Evolutionary conservation across 2,329 filamentous ascomycete species (phyloP).

Genomic region (Trichoderma gracile): DNA sequence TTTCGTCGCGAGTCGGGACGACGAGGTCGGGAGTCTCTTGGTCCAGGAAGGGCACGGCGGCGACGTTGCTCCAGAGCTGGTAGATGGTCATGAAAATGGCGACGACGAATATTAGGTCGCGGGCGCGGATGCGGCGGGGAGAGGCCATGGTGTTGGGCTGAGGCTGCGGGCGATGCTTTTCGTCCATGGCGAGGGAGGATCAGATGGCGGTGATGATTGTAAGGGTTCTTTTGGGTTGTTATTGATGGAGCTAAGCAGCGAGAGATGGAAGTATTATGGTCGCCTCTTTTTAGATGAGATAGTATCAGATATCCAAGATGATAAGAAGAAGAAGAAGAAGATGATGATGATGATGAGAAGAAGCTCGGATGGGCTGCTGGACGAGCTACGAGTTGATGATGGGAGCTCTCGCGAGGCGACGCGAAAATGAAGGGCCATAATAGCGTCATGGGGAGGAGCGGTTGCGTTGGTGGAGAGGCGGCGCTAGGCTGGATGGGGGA

Average conservation of each 20-base stretch:
- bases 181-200: slow-evolving; percentile 34
- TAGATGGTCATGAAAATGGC: slow-evolving; percentile 32
- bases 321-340: background rate
- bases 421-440: slow-evolving; percentile 7
- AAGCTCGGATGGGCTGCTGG: too few species aligned
- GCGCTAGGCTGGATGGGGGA: slow-evolving; percentile 2
- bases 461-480: slow-evolving; percentile 5
- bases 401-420: background rate
- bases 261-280: background rate
- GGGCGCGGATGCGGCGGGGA: slow-evolving; percentile 23
- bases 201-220: background rate
- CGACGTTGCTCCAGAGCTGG: slow-evolving; percentile 28
- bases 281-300: too few species aligned
- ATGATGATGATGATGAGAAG: background rate
- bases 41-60: slow-evolving; percentile 4
- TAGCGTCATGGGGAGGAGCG: slow-evolving; percentile 23
- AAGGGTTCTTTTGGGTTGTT: background rate
- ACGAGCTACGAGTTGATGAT: background rate
- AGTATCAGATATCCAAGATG: background rate
- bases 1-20: background rate
- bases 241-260: background rate
- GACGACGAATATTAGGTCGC: slow-evolving; percentile 31
- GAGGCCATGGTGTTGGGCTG: slow-evolving; percentile 29
- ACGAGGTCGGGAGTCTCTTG: background rate
- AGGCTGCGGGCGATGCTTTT: slow-evolving; percentile 31